Percentiles rank a stretch among this genome's conserved stretches.
Evolutionary conservation across 495 filamentous ascomycete genomes (phyloP).

Genomic region (Tuber brumale): DNA sequence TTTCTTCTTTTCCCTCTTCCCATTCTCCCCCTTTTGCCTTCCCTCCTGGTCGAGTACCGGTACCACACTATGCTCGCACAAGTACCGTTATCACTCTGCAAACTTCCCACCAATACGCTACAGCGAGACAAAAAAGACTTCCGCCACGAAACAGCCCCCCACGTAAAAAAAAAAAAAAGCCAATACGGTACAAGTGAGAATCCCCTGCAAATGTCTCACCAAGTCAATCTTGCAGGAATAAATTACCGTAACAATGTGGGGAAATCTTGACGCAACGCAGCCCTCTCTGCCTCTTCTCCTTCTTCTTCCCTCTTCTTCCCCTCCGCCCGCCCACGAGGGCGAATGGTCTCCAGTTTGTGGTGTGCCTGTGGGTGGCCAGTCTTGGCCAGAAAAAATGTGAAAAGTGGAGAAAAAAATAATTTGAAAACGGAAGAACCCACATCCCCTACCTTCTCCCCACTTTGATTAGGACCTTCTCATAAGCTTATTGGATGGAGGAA

Average conservation of each 20-base stretch:
- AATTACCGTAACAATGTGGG: slow-evolving; percentile 3
- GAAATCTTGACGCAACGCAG: slow-evolving; percentile 5
- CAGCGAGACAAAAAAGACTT: neutral
- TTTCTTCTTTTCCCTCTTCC: neutral
- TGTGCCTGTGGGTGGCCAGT: neutral
- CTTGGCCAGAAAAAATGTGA: neutral
- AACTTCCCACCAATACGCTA: neutral
- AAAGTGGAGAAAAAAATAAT: neutral
- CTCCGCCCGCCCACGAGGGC: neutral
- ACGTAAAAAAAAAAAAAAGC: neutral
- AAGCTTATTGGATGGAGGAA: neutral
- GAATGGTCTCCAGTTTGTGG: neutral
- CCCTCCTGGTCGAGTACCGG: neutral
- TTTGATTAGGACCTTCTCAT: neutral
- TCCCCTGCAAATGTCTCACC: slow-evolving; percentile 1
- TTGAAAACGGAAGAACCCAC: neutral
- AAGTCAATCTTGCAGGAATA: slow-evolving; percentile 5
- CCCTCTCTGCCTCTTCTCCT: neutral
- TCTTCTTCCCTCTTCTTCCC: neutral
- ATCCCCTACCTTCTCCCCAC: neutral
- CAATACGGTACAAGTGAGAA: neutral
- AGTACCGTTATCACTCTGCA: neutral
- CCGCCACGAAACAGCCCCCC: neutral
- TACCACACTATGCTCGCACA: neutral
- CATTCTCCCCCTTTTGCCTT: neutral